These are phyloP conservation scores for Davidsoniella virescens DNA, from an alignment of 2,329 filamentous ascomycete genomes.

Conservation along the genomic window DNA sequence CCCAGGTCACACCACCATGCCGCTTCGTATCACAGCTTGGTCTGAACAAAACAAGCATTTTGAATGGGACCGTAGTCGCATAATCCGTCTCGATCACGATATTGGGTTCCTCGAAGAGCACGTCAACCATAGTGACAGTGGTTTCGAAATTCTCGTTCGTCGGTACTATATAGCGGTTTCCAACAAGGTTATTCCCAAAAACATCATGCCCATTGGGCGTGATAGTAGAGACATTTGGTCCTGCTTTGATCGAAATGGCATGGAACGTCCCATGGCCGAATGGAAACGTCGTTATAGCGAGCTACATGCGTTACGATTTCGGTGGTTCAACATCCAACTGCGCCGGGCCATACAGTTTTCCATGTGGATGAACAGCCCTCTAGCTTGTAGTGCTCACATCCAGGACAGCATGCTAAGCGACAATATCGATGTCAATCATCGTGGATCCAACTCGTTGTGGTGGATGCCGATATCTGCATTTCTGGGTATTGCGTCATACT, in stretches of 20 bases:
- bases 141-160: conserved; percentile 15
- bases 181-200: conserved; percentile 2
- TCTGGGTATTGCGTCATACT: not conserved
- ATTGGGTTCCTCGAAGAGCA: conserved; percentile 16
- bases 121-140: conserved; percentile 15
- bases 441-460: not conserved
- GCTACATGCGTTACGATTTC: conserved; percentile 10
- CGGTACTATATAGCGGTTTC: conserved; percentile 17
- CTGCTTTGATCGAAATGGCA: not conserved
- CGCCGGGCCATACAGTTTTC: not conserved
- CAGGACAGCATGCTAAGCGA: not conserved
- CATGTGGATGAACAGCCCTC: not conserved
- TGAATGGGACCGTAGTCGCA: not conserved
- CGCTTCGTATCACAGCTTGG: not conserved
- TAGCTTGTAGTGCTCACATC: not conserved
- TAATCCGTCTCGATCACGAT: conserved; percentile 15
- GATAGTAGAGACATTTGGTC: conserved; percentile 14
- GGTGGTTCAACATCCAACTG: conserved; percentile 3
- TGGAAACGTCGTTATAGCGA: conserved; percentile 16
- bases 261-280: not conserved
- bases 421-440: not conserved
- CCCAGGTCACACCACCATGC: conserved; percentile 1
- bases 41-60: not conserved
- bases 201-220: not conserved
- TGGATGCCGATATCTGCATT: conserved; percentile 7